Base-by-base conservation (phyloP, 805 yeast species). In the Suhomyces vadensis region DNA sequence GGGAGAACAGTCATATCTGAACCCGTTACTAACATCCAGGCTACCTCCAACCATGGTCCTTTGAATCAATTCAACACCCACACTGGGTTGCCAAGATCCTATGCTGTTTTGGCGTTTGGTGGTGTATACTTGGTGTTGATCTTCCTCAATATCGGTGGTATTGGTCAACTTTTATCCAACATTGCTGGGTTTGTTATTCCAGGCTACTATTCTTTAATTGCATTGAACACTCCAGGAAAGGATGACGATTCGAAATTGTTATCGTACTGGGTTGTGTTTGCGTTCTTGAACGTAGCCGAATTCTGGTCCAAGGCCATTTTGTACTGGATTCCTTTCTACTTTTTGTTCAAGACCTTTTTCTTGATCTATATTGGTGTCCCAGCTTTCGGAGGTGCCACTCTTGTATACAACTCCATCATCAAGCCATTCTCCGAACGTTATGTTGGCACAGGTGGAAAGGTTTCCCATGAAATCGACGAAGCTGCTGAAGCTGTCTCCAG, bases 221-320 rank as follows among this genome's bases (percentile, higher is more conserved):
- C 99, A 17, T 75, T 94, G 53, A 86, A 82, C 65, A 85, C 96
- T 17, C 52, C 80, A 7, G 60, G 78, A 13, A 69, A 82, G 33
- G 68, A 71, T 35, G 97, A 92, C 65, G 99, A 94, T 68, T 82
- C 94, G 37, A 84, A 85, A 64, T 80, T 87, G 63, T 79, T 94
- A 61, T 87, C 97, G 10, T 94, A 94, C 76, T 94, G 99, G 99
- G 97, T 94, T 46, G 96, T 94, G n/a, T 94, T 87, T 63, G 96
- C 97, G 11, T 82, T 83, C 57, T 80, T 94, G 73, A 88, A 83
- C 65, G 91, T 94, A 42, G 64, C 89, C 58, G 99, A 94, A 74
- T 94, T 89, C 78, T 94, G 97, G 98, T 83, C 96, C 43, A 81
- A 82, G 60, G 85, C 97, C 27, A 85, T 94, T 57, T 76, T 92